Evolutionary conservation across 805 yeast species (phyloP), one percentile per base, ranked within the genome.

Genomic region (Debaryomyces tyrocola): DNA sequence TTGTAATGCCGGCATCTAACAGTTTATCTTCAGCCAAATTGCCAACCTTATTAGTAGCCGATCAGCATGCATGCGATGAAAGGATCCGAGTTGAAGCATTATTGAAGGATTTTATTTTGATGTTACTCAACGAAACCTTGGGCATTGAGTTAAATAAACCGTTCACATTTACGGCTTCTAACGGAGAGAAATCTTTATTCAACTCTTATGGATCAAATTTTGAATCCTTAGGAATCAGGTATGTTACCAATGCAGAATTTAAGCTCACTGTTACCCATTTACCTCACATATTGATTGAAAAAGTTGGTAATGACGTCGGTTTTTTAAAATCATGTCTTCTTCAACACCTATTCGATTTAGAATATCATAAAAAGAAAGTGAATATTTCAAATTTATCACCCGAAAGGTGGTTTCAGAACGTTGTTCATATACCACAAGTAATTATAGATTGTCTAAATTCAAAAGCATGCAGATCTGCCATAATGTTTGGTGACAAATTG

Each of bases 61-160:
- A 90, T 58, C 96, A 89, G 56, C 96, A 90, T 68, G 96, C 96
- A 0, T 80, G 85, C 44, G 95, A 87, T 63, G 96, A 90, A 58
- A 63, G 96, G 45, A 70, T 87, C 0, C 70, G 71, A 39, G 76
- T 85, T 2, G 96, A 90, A 54, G 42, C 48, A 1, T 55, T 75
- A 10, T 63, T 80, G n/a, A 51, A 59, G 29, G 70, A 69, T 2
- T 68, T 72, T 44, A 55, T 79, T 2, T 37, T 48, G 5, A 49
- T 51, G 8, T 69, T 64, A 0, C 31, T 58, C 4, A 42, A 4
- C 46, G 57, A 5, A 36, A 56, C n/a, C 69, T 56, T 52, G 20
- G 48, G 31, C 2, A 15, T 40, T 14, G 7, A 20, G 29, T 21
- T 55, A 17, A 4, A 3, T 39, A 40, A 9, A 7, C 49, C 55